phyloP scores from a whole-genome alignment of 2,329 filamentous ascomycete genomes.

The Coniochaeta pulveracea region DNA sequence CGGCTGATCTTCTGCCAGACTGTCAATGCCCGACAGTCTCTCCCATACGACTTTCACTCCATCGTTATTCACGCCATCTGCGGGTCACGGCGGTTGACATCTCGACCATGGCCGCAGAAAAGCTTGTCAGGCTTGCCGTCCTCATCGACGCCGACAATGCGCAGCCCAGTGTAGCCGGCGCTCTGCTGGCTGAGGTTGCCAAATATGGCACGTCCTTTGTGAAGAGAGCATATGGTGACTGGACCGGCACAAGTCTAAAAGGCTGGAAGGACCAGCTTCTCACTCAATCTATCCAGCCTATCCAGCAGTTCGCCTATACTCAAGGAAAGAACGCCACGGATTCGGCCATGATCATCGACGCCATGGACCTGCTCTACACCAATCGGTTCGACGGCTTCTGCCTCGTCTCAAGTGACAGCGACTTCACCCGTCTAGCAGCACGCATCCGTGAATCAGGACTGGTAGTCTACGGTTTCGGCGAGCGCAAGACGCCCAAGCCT shows the following conservation, averaged over 20 bases:
- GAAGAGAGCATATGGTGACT: slow-evolving; percentile 22
- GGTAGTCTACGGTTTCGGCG: slow-evolving; percentile 22
- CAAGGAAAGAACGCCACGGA: slow-evolving; percentile 18
- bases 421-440: slow-evolving; percentile 22
- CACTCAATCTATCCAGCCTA: slow-evolving; percentile 19
- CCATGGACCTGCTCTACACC: slow-evolving; percentile 23
- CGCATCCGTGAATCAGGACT: slow-evolving; percentile 21
- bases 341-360: slow-evolving; percentile 18
- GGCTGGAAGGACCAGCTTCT: slow-evolving; percentile 16
- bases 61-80: no score
- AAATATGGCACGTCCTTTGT: slow-evolving; percentile 20
- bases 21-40: no score
- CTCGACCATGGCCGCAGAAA: background rate
- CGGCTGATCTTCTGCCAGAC: no score
- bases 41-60: no score
- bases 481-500: slow-evolving; percentile 18
- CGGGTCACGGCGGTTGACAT: no score
- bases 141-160: slow-evolving; percentile 23
- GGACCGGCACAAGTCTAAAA: slow-evolving; percentile 15
- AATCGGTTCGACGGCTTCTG: slow-evolving; percentile 21
- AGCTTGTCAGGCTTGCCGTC: slow-evolving; percentile 16
- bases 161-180: slow-evolving; percentile 8
- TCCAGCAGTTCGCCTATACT: slow-evolving; percentile 24
- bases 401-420: slow-evolving; percentile 22
- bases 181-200: slow-evolving; percentile 18